Evolutionary conservation across 2,329 filamentous ascomycete species (phyloP), one percentile per base, ranked within the genome.

Genomic region (Colletotrichum endophyticum): DNA sequence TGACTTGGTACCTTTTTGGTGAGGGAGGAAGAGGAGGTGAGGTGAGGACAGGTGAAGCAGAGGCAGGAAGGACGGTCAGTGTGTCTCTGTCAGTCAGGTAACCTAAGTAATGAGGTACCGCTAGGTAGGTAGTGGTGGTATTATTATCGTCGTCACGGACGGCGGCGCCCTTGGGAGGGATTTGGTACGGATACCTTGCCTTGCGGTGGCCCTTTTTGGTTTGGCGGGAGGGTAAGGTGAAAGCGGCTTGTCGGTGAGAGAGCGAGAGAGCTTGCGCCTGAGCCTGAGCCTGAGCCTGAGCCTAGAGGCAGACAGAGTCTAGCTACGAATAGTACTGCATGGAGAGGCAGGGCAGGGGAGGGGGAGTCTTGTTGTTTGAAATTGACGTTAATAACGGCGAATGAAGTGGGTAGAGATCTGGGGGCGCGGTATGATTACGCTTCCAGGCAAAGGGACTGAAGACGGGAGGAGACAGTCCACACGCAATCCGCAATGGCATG

Each of bases 331-430:
- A 49, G 61, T 12, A 63, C 32, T 15, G 27, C 12, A 56, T 49
- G 22, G 36, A 27, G 56, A 34, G n/a, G 36, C 57, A 39, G 22
- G 44, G 44, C n/a, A 49, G 44, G 44, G 39, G 25, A 64, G n/a
- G 44, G 44, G 39, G 25, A 36, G 15, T 53, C 19, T 53, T 73
- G 28, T 69, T 53, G 39, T 59, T 57, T 66, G 34, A 61, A 59
- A 66, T 66, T 74, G 16, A 44, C 44, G 22, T 61, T 66, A 66
- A 59, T 74, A 69, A 76, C 59, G 64, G 64, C 74, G 74, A 73
- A 66, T 62, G 70, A 64, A 70, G 57, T 69, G 57, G 64, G 66
- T 70, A 28, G n/a, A 49, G 34, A 27, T 66, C 64, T 61, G 32
- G 73, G 70, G 32, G 44, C n/a, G 30, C 27, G 28, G 28, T 15